Conservation (phyloP, 352 stramenopile genomes). For the Thraustochytrium striatum region DNA sequence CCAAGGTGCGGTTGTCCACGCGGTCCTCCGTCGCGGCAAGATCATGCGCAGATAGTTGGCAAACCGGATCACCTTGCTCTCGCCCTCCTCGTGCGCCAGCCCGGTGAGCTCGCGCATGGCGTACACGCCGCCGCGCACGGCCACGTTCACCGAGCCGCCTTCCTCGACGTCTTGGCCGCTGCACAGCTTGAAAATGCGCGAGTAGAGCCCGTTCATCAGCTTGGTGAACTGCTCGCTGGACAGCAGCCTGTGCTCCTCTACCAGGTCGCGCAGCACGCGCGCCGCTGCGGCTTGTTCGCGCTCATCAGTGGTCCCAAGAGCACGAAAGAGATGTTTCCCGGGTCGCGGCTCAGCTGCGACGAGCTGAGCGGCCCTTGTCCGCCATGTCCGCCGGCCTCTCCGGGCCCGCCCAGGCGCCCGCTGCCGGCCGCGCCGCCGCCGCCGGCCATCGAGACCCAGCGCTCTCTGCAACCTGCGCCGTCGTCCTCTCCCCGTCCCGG, state of each 20-base stretch:
- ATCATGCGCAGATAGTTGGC: conserved; percentile 81
- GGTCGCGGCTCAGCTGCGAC: no score
- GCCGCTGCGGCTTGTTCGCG: neutral
- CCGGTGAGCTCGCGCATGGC: conserved; percentile 74
- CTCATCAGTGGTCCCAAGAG: neutral
- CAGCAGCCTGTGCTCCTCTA: conserved; percentile 30
- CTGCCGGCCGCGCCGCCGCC: no score
- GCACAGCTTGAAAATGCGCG: conserved; percentile 12
- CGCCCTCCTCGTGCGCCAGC: conserved; percentile 61
- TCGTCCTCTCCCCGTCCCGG: no score
- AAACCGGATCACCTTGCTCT: conserved; percentile 81
- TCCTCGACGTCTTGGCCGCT: neutral
- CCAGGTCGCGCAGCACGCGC: conserved; percentile 7
- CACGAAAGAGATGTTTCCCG: neutral
- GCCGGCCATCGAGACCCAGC: no score
- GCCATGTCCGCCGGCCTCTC: no score
- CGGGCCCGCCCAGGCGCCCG: no score
- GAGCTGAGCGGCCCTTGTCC: no score
- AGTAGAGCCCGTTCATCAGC: conserved; percentile 43
- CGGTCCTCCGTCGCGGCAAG: conserved; percentile 62
- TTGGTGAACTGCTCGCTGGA: conserved; percentile 42
- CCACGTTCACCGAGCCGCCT: neutral
- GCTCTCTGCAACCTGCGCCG: no score
- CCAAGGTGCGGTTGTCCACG: conserved; percentile 62
- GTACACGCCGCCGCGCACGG: conserved; percentile 59